Base-by-base conservation (phyloP, 139 green algal species). In the Pycnococcus provasolii region DNA sequence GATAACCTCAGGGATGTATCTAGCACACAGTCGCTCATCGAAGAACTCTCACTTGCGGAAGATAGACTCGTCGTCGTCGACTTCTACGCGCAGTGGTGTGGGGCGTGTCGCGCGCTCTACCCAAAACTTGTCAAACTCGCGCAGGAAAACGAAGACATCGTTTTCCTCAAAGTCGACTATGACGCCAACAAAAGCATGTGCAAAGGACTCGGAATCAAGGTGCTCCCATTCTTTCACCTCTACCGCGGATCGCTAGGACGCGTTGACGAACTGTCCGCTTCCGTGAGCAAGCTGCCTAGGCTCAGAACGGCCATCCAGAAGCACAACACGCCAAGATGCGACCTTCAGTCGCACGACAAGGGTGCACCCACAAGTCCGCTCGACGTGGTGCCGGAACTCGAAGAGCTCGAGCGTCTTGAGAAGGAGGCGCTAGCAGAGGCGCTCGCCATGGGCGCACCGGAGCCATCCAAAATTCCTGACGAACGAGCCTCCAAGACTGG, bases 141-240 rank as follows among this genome's bases (percentile, higher is more conserved):
- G 63, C 59, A 74, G 3, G 8, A 88, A 46, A 73, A 91, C 50
- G 58, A 73, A 1, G 81, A 94, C 52, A 77, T 95, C 1, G 39
- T 87, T 0, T 79, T 96, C 41, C 68, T 94, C 44, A 92, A 91
- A 42, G 69, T 96, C 3, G 86, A 92, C 66, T 96, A 90, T 65
- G 90, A 96, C 47, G 85, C 86, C 47, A 95, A 95, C 83, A 89
- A 87, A 53, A 45, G 77, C 2, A 80, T 96, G 53, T 87, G 79
- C 68, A 87, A 86, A 65, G 78, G 78, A 1, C 68, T 96, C 2
- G 86, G 79, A 15, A 75, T 96, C 58, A 93, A 92, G 78, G 83
- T 97, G 58, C 82, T 97, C 67, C 91, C 91, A 0, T 95, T 76
- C 77, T 96, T 97, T 72, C 84, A 94, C 46, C 86, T 96, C n/a